A percentile compares a stretch with the other conserved stretches of the same genome.
Conservation (phyloP, 2,329 filamentous ascomycete species). For the Colletotrichum lini region DNA sequence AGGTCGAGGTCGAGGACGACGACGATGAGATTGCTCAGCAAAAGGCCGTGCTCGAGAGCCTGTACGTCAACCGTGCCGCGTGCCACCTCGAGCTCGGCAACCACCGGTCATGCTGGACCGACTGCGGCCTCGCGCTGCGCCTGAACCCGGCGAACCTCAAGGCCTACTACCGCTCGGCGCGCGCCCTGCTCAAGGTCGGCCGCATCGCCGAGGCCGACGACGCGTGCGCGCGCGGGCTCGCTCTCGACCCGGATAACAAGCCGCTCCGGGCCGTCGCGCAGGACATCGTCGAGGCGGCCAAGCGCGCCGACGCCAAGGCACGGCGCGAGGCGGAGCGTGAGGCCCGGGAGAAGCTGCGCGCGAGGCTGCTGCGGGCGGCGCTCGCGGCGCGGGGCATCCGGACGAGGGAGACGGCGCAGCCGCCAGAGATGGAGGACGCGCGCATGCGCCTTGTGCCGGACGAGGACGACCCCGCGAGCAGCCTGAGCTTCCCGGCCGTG, state of each 20-base stretch:
- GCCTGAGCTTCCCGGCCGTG: slow-evolving; percentile 82
- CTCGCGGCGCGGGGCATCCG: slow-evolving; percentile 79
- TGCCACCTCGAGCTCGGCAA: slow-evolving; percentile 92
- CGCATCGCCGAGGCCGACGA: slow-evolving; percentile 86
- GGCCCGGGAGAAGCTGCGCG: slow-evolving; percentile 69
- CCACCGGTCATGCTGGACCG: slow-evolving; percentile 87
- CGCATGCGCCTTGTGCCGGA: slow-evolving; percentile 78
- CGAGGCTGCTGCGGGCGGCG: slow-evolving; percentile 74
- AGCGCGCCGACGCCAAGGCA: slow-evolving; percentile 68
- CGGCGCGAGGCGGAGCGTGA: slow-evolving; percentile 69
- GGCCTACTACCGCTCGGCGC: slow-evolving; percentile 88
- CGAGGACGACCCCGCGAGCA: slow-evolving; percentile 79
- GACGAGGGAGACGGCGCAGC: slow-evolving; percentile 75
- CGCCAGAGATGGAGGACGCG: slow-evolving; percentile 92
- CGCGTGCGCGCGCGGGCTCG: slow-evolving; percentile 80
- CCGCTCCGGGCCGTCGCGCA: slow-evolving; percentile 73
- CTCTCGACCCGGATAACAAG: slow-evolving; percentile 78
- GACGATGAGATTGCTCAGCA: slow-evolving; percentile 75
- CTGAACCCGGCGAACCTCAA: slow-evolving; percentile 89
- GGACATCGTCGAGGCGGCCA: slow-evolving; percentile 74
- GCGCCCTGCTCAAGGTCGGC: slow-evolving; percentile 83
- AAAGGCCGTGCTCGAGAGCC: slow-evolving; percentile 77
- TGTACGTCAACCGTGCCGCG: slow-evolving; percentile 89
- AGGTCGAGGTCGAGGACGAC: slow-evolving; percentile 63
- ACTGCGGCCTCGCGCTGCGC: slow-evolving; percentile 84